Evolutionary conservation across 2,329 filamentous ascomycete genomes (phyloP).

Genomic region (Ophiostoma ulmi): DNA sequence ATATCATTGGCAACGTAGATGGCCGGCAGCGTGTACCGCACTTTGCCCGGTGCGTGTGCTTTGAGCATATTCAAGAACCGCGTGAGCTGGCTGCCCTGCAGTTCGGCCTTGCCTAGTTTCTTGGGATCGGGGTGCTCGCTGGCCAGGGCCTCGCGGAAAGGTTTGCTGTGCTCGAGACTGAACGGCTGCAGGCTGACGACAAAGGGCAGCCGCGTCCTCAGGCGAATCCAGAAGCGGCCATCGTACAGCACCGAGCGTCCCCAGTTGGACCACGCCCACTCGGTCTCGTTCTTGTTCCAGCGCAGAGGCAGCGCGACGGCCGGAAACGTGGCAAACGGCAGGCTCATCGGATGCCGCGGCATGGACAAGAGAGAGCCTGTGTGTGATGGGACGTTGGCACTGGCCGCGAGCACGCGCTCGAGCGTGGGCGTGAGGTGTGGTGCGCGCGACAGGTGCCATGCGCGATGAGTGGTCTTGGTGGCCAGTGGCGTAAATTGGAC

Average conservation of each 20-base stretch:
- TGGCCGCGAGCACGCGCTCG: constrained; percentile 34
- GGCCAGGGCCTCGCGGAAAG: constrained; percentile 44
- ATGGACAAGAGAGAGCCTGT: background rate
- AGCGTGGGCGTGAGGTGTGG: constrained; percentile 17
- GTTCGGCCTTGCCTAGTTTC: background rate
- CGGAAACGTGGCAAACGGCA: constrained; percentile 25
- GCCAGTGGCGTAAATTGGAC: constrained; percentile 43
- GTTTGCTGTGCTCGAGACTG: constrained; percentile 40
- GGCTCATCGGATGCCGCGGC: background rate
- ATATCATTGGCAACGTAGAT: constrained; percentile 45
- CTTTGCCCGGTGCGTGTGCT: constrained; percentile 50
- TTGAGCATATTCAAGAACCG: constrained; percentile 43
- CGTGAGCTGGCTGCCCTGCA: background rate
- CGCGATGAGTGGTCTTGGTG: constrained; percentile 20
- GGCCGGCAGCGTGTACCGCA: constrained; percentile 51
- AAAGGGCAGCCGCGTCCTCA: constrained; percentile 42
- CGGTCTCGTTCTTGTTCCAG: constrained; percentile 7
- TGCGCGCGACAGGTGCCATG: constrained; percentile 25
- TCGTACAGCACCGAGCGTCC: constrained; percentile 47
- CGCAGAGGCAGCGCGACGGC: constrained; percentile 21
- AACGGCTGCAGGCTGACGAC: constrained; percentile 45
- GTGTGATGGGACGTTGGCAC: constrained; percentile 31
- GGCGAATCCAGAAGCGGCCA: constrained; percentile 56
- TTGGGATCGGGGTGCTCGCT: no score
- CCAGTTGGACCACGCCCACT: constrained; percentile 34